These are phyloP conservation scores for Pulveroboletus sp. DNA, from an alignment of 768 basidiomycete species.

Conservation along the genomic window DNA sequence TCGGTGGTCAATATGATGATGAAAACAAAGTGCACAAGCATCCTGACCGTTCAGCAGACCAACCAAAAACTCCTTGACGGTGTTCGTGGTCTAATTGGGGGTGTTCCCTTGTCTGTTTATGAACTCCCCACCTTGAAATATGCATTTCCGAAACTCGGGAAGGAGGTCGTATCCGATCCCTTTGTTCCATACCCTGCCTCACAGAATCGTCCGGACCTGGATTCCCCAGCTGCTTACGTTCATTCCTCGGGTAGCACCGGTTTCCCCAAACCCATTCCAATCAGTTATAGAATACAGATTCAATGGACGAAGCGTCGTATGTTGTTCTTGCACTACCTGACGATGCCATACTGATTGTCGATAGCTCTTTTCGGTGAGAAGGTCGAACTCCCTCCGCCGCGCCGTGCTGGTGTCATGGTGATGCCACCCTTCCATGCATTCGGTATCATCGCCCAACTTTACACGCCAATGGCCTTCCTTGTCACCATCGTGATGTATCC, in stretches of 20 bases:
- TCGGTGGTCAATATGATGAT: slow-evolving; percentile 7
- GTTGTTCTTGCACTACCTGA: no score
- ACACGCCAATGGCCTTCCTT: slow-evolving; percentile 27
- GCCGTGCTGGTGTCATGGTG: slow-evolving; percentile 27
- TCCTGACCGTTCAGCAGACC: slow-evolving; percentile 10
- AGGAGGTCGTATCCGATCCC: slow-evolving; percentile 19
- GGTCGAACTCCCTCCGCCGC: not conserved
- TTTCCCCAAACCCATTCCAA: slow-evolving; percentile 39
- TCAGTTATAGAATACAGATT: slow-evolving; percentile 27
- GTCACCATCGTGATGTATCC: slow-evolving; percentile 31
- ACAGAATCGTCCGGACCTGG: not conserved
- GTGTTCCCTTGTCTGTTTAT: slow-evolving; percentile 1
- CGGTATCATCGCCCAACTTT: slow-evolving; percentile 31
- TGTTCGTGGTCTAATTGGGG: not conserved
- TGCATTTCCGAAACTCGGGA: slow-evolving; percentile 37
- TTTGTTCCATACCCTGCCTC: slow-evolving; percentile 11
- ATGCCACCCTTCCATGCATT: slow-evolving; percentile 40
- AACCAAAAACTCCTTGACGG: slow-evolving; percentile 9
- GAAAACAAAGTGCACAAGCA: slow-evolving; percentile 7
- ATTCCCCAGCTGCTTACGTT: not conserved
- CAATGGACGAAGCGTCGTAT: slow-evolving; percentile 33
- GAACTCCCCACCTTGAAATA: slow-evolving; percentile 19
- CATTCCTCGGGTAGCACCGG: slow-evolving; percentile 39
- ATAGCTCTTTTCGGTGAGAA: not conserved
- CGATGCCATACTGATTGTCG: not conserved